These are phyloP conservation scores for Conringia planisiliqua DNA, from an alignment of 345 rosid species.

Conservation along the genomic window DNA sequence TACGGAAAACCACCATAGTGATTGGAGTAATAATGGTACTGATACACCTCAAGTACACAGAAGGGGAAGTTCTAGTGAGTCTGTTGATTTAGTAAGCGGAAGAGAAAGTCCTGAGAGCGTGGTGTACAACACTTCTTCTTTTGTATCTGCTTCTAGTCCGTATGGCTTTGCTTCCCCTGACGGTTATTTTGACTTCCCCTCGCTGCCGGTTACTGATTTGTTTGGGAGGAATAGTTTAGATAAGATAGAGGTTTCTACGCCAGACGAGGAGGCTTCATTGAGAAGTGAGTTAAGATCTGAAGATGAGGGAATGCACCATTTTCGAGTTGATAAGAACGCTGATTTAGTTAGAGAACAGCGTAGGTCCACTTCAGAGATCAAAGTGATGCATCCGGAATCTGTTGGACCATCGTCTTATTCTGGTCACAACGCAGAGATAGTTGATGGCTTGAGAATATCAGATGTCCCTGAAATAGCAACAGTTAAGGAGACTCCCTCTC, in stretches of 20 bases:
- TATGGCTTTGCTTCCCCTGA: slow-evolving; percentile 40
- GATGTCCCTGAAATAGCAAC: slow-evolving; percentile 55
- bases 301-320: slow-evolving; percentile 69
- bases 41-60: slow-evolving; percentile 45
- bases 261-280: slow-evolving; percentile 40
- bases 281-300: slow-evolving; percentile 40
- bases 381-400: slow-evolving; percentile 44
- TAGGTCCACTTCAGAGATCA: slow-evolving; percentile 58
- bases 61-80: slow-evolving; percentile 56
- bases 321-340: slow-evolving; percentile 66
- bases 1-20: slow-evolving; percentile 42
- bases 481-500: slow-evolving; percentile 40
- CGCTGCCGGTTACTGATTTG: slow-evolving; percentile 70
- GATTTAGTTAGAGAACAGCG: slow-evolving; percentile 67
- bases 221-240: slow-evolving; percentile 59
- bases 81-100: slow-evolving; percentile 52
- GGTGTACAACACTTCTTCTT: slow-evolving; percentile 52
- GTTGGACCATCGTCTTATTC: slow-evolving; percentile 41
- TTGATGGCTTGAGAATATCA: slow-evolving; percentile 55
- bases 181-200: slow-evolving; percentile 58
- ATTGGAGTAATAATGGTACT: slow-evolving; percentile 52
- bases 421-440: slow-evolving; percentile 40
- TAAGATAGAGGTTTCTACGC: slow-evolving; percentile 39
- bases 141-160: slow-evolving; percentile 41
- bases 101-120: slow-evolving; percentile 55